Evolutionary conservation across 225 moss, liverwort and hornwort genomes (phyloP), one percentile per base, ranked within the genome.

Genomic region (Rhytidiadelphus loreus): DNA sequence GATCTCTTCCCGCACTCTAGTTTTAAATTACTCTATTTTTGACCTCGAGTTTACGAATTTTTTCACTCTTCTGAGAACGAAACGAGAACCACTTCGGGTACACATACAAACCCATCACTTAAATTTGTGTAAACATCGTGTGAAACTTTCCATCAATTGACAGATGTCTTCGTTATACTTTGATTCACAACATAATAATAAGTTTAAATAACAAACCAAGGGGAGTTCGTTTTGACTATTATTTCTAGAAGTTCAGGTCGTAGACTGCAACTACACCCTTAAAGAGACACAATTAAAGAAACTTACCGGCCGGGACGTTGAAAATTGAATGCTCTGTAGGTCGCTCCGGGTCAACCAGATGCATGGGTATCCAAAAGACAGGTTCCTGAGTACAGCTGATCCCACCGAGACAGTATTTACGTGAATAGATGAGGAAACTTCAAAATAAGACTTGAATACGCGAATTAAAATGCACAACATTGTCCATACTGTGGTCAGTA

Each of bases 291-390:
- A 66, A 52, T 58, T 21, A 16, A 23, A 77, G 63, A 76, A 73
- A 52, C 86, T 88, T 93, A 97, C 98, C 98, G n/a, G 98, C 98
- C 73, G 97, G 94, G 77, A 97, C 95, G 41, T 97, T 97, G 75
- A 99, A 97, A 80, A 96, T 93, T n/a, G 96, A 91, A 92, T 99
- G 97, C 86, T 97, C 98, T 63, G 95, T 94, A 65, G 98, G 98
- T 77, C 98, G 97, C 89, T 99, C 98, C 63, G 98, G 97, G 83
- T 96, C 96, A 76, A 97, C 89, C 74, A 99, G 86, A 88, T 99
- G 96, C 88, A 99, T 90, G 22, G 98, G 97, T 89, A 99, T 96
- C 98, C 98, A 99, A 66, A 99, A 99, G 52, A 94, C 95, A 68
- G 95, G 96, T 75, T 94, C 94, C 88, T 91, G 92, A 46, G 89